These are phyloP conservation scores for Neurospora sp. DNA, from an alignment of 495 filamentous ascomycete genomes.

Conservation along the genomic window DNA sequence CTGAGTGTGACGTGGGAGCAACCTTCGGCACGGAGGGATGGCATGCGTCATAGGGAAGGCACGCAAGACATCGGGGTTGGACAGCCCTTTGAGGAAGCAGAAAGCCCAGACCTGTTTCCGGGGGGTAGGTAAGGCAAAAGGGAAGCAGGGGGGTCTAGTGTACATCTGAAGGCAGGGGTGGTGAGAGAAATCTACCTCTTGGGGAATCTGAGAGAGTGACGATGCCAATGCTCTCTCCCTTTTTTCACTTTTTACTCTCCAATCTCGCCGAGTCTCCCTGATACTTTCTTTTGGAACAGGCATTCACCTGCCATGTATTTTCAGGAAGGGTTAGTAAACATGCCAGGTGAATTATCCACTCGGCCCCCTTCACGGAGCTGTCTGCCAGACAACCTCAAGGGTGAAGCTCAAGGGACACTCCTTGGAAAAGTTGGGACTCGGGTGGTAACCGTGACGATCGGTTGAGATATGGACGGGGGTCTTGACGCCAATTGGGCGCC, in stretches of 20 bases:
- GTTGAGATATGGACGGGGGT: slow-evolving; percentile 3
- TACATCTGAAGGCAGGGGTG: background rate
- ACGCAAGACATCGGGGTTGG: slow-evolving; percentile 1
- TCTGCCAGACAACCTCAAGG: background rate
- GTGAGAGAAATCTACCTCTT: background rate
- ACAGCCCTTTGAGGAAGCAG: background rate
- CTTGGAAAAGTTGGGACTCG: background rate
- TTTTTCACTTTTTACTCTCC: background rate
- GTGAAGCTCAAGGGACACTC: background rate
- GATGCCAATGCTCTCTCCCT: background rate
- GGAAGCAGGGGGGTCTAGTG: background rate
- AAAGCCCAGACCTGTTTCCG: background rate
- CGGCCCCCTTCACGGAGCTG: background rate
- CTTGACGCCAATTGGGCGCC: background rate
- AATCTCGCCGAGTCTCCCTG: background rate
- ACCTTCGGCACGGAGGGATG: background rate
- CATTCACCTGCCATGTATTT: background rate
- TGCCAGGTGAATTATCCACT: background rate
- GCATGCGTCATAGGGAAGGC: slow-evolving; percentile 14
- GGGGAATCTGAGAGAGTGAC: background rate
- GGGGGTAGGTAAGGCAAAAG: background rate
- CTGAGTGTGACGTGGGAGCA: slow-evolving; percentile 4
- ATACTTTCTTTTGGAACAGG: background rate
- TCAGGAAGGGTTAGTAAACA: background rate
- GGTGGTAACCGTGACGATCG: background rate